Evolutionary conservation across 1,284 basidiomycete genomes (phyloP), one percentile per base, ranked within the genome.

Genomic region (Mycosarcoma maydis): DNA sequence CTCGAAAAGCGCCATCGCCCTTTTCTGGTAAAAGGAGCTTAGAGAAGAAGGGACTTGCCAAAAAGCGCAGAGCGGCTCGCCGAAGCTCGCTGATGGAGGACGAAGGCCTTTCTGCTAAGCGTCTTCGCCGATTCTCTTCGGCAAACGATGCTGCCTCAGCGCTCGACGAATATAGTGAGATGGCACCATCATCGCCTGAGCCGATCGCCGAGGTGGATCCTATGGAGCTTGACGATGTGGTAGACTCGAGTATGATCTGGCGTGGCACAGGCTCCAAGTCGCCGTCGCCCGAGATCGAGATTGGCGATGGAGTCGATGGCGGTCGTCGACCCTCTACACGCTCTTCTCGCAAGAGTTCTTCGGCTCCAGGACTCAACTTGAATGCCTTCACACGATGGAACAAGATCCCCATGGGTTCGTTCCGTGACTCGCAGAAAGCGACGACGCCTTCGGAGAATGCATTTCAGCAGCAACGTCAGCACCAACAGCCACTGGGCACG

Each of bases 141-240:
- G 46, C 62, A 27, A 72, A 59, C 43, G 68, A 66, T 22, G 58
- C 57, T 23, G 62, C 57, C n/a, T 58, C 56, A 19, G 54, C 61
- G 29, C 41, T 71, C 23, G 72, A 70, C 29, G 61, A 67, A 23
- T 55, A 58, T 42, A 76, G 75, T 39, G 73, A 77, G 37, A 11
- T 66, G 36, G 59, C 65, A 0, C 61, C 57, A 1, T 77, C 77
- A 16, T 77, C 75, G 20, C 74, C 69, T 13, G 77, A 76, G 43
- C 55, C 61, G 3, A 29, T 56, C 17, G 50, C 22, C 7, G 59
- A 62, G 22, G 66, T 69, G 14, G 65, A 72, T 19, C 61, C 69
- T 7, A 80, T 80, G 77, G 77, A 80, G 26, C 60, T 80, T 6
- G 73, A 78, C 50, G 78, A 80, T 40, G 76, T 80, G 5, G 64